A percentile compares a stretch with the other conserved stretches of the same genome.
Conservation (phyloP, 2,329 filamentous ascomycete species). For the Colletotrichum falcatum region DNA sequence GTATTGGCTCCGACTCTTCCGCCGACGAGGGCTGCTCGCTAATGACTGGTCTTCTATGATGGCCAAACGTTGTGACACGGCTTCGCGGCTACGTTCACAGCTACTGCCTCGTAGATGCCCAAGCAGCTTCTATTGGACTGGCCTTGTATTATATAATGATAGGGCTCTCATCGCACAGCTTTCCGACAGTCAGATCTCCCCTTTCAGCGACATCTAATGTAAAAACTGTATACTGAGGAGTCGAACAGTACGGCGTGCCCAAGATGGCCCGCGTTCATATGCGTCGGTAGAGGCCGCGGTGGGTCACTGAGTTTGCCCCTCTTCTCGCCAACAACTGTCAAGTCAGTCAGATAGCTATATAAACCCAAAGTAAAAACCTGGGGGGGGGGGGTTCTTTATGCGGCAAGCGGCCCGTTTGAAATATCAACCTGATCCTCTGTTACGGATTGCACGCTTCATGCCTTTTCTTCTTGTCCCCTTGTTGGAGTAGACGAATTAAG, state of each 20-base stretch:
- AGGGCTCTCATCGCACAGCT: neutral
- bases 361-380: neutral
- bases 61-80: neutral
- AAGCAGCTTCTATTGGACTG: neutral
- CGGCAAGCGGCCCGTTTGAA: neutral
- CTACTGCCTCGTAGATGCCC: neutral
- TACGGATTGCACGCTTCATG: neutral
- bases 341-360: too few relatives aligned
- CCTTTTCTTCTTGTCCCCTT: neutral
- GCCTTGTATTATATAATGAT: neutral
- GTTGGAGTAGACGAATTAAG: neutral
- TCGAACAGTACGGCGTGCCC: neutral
- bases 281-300: neutral
- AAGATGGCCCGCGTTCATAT: neutral
- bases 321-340: neutral
- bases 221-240: neutral
- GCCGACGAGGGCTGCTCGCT: neutral
- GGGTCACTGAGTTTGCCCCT: neutral
- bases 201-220: neutral
- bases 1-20: too few relatives aligned
- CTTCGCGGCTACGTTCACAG: neutral
- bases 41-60: neutral
- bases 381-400: neutral
- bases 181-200: neutral
- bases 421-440: neutral